Evolutionary conservation across 78 protist species (phyloP).

Genomic region (Dictyostelium firmibasis): DNA sequence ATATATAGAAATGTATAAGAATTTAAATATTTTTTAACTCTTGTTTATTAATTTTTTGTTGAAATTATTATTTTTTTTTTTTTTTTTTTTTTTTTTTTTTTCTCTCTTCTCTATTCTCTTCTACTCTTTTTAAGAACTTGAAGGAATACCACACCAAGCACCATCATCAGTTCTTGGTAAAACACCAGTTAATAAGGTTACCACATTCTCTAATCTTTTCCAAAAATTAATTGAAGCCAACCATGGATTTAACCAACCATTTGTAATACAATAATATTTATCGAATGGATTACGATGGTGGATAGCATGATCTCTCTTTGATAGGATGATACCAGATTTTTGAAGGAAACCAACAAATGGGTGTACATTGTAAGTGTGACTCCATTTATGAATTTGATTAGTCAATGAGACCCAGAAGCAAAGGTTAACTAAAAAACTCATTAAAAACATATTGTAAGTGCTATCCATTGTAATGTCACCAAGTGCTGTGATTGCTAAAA

Average conservation of each 20-base stretch:
- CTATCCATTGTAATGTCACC: background rate
- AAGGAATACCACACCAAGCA: conserved; percentile 74
- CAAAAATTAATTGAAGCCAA: conserved; percentile 83
- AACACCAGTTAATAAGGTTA: conserved; percentile 74
- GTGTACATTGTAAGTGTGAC: conserved; percentile 75
- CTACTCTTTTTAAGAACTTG: too few relatives aligned
- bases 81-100: background rate
- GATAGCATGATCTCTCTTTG: conserved; percentile 81
- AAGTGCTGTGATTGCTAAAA: conserved; percentile 24
- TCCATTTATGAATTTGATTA: conserved; percentile 89
- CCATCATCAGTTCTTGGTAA: conserved; percentile 83
- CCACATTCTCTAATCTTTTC: conserved; percentile 75
- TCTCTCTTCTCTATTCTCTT: too few relatives aligned
- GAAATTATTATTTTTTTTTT: background rate
- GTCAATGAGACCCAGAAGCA: conserved; percentile 78
- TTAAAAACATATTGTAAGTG: conserved; percentile 23
- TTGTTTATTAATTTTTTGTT: too few relatives aligned
- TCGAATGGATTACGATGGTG: conserved; percentile 86
- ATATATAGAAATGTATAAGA: background rate
- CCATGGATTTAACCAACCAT: conserved; percentile 89
- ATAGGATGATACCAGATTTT: conserved; percentile 67
- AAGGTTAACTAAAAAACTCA: conserved; percentile 50
- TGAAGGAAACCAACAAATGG: conserved; percentile 45
- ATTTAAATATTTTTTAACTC: too few relatives aligned
- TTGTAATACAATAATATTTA: conserved; percentile 87